phyloP scores from a whole-genome alignment of 2,329 filamentous ascomycete species.

The Ascochyta lentis region DNA sequence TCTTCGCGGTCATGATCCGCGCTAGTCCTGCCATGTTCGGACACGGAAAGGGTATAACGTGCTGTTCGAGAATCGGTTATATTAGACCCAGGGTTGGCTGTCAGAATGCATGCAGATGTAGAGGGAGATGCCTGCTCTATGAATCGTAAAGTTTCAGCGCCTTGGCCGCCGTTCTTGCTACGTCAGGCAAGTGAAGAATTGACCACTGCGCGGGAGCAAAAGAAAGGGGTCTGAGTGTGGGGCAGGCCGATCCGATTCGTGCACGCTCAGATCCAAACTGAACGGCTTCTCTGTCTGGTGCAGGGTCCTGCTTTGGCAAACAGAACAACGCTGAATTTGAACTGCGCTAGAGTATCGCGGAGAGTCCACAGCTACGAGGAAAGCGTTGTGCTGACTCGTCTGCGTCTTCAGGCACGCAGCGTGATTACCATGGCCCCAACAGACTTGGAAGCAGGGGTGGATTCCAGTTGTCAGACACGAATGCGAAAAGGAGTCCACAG shows the following conservation, averaged over 20 bases:
- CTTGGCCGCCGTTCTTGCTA: slow-evolving; percentile 24
- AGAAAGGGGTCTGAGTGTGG: slow-evolving; percentile 40
- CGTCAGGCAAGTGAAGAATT: slow-evolving; percentile 16
- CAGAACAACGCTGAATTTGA: slow-evolving; percentile 8
- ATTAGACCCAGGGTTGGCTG: slow-evolving; percentile 11
- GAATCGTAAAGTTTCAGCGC: slow-evolving; percentile 12
- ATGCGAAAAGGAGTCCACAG: background rate
- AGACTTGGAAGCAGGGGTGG: slow-evolving; percentile 6
- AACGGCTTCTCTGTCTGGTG: slow-evolving; percentile 41
- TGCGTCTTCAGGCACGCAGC: slow-evolving; percentile 8
- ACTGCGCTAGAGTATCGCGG: slow-evolving; percentile 2
- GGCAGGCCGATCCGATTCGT: slow-evolving; percentile 44
- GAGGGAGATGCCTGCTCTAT: slow-evolving; percentile 11
- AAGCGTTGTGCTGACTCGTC: slow-evolving; percentile 13
- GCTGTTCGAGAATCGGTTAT: slow-evolving; percentile 3
- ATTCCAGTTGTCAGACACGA: slow-evolving; percentile 6
- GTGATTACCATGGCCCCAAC: slow-evolving; percentile 12
- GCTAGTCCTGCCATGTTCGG: slow-evolving; percentile 9
- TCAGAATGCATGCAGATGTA: background rate
- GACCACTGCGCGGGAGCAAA: slow-evolving; percentile 3
- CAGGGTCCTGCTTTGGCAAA: slow-evolving; percentile 38
- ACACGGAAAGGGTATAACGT: slow-evolving; percentile 16
- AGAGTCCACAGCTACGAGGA: slow-evolving; percentile 6
- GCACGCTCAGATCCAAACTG: slow-evolving; percentile 40
- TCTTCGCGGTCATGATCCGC: slow-evolving; percentile 12